Evolutionary conservation across 2,329 filamentous ascomycete species (phyloP).

Genomic region (Cryphonectria nitschkei): DNA sequence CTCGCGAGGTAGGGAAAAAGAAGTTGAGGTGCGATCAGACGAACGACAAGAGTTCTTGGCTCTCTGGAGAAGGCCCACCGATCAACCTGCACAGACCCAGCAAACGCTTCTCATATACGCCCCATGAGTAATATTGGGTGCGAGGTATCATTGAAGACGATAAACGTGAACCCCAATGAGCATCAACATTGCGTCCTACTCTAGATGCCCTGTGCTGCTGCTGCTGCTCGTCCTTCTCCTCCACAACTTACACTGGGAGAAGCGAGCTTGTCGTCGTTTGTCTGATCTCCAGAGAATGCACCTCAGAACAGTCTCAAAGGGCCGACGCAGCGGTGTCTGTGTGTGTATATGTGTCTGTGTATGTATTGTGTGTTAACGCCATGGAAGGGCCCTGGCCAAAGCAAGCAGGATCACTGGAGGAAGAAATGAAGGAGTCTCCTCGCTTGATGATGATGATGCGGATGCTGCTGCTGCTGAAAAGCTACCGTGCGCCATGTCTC

Average conservation of each 20-base stretch:
- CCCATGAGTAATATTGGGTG: neutral
- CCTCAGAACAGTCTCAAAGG: neutral
- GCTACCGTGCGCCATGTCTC: neutral
- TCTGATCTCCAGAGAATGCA: neutral
- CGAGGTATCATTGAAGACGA: neutral
- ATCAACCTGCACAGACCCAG: neutral
- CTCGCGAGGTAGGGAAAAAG: neutral
- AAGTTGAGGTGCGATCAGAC: neutral
- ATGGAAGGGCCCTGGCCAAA: neutral
- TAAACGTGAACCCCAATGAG: neutral
- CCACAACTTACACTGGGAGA: neutral
- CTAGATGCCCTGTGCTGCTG: neutral
- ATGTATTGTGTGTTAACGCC: too few species aligned
- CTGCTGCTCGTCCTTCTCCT: neutral
- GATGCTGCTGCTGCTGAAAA: neutral
- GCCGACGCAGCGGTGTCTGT: too few species aligned
- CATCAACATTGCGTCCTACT: neutral
- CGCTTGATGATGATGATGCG: neutral
- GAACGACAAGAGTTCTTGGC: constrained; percentile 2
- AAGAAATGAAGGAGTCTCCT: neutral
- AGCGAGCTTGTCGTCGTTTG: neutral
- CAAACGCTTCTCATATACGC: neutral
- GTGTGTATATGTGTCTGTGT: neutral
- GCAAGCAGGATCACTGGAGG: neutral
- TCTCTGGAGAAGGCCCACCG: neutral